These are phyloP conservation scores for Penicillium thymicola DNA, from an alignment of 2,329 filamentous ascomycete genomes.

Conservation along the genomic window DNA sequence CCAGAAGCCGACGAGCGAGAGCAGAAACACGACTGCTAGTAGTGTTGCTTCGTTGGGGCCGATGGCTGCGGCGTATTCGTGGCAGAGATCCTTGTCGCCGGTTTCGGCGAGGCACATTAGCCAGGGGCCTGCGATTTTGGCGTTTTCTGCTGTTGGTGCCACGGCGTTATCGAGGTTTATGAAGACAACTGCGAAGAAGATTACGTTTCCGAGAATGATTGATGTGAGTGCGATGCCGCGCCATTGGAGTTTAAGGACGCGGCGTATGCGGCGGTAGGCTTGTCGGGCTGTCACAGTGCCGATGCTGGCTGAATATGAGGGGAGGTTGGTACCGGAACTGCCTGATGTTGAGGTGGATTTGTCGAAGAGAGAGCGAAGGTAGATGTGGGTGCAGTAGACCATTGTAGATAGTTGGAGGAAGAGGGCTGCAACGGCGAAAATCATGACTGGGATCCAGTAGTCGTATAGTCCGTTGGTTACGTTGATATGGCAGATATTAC, in stretches of 20 bases:
- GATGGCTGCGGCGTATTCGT: slow-evolving; percentile 56
- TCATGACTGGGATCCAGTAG: slow-evolving; percentile 86
- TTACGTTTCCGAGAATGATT: slow-evolving; percentile 84
- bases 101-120: slow-evolving; percentile 64
- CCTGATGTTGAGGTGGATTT: slow-evolving; percentile 58
- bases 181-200: slow-evolving; percentile 91
- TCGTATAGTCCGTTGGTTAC: slow-evolving; percentile 76
- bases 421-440: slow-evolving; percentile 71
- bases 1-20: slow-evolving; percentile 85
- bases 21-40: slow-evolving; percentile 74
- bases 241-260: slow-evolving; percentile 91
- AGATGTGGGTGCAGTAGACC: slow-evolving; percentile 90
- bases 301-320: slow-evolving; percentile 72
- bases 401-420: slow-evolving; percentile 82
- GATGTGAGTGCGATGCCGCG: slow-evolving; percentile 84
- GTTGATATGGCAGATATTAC: slow-evolving; percentile 90
- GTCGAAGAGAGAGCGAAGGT: slow-evolving; percentile 78
- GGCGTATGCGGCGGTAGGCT: slow-evolving; percentile 79
- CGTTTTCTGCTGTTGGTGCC: slow-evolving; percentile 52
- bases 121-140: slow-evolving; percentile 62
- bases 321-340: slow-evolving; percentile 59
- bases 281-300: slow-evolving; percentile 79
- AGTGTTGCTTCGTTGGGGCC: slow-evolving; percentile 74
- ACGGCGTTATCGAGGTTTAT: slow-evolving; percentile 78
- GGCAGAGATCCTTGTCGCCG: slow-evolving; percentile 65